phyloP scores from a whole-genome alignment of 331 rosid genomes.

The Erythrophleum ivorense region DNA sequence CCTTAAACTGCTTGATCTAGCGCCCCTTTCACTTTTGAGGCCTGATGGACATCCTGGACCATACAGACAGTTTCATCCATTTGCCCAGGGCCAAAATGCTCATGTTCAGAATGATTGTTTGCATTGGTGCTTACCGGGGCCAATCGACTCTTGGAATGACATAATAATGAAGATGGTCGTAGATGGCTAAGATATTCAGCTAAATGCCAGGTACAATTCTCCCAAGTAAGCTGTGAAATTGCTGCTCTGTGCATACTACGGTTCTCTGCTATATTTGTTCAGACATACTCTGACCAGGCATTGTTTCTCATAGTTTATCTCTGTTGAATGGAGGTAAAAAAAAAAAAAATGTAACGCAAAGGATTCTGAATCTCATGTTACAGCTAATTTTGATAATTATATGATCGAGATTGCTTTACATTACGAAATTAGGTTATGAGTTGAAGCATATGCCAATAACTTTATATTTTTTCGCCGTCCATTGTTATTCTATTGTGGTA shows the following conservation, averaged over 20 bases:
- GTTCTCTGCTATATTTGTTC: neutral
- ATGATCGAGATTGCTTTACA: conserved; percentile 1
- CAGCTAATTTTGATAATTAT: conserved; percentile 10
- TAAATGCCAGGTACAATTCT: neutral
- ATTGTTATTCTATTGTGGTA: neutral
- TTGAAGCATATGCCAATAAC: neutral
- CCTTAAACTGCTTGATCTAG: conserved; percentile 12
- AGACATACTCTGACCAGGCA: conserved; percentile 8
- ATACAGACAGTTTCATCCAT: conserved; percentile 27
- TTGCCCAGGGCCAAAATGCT: conserved; percentile 42
- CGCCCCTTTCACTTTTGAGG: conserved; percentile 14
- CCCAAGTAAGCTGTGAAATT: neutral
- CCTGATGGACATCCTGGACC: conserved; percentile 29
- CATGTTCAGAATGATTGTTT: conserved; percentile 66
- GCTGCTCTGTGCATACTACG: conserved; percentile 14
- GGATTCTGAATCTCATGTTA: neutral
- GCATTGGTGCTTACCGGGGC: conserved; percentile 83
- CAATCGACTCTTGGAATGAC: conserved; percentile 73
- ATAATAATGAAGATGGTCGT: conserved; percentile 65
- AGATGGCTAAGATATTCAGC: conserved; percentile 40
- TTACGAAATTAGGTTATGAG: neutral
- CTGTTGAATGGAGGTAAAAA: neutral
- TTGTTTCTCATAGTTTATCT: neutral
- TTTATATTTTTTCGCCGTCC: neutral
- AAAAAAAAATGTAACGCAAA: neutral